Evolutionary conservation across 257 asterid genomes (phyloP).

Genomic region (Echium plantagineum): DNA sequence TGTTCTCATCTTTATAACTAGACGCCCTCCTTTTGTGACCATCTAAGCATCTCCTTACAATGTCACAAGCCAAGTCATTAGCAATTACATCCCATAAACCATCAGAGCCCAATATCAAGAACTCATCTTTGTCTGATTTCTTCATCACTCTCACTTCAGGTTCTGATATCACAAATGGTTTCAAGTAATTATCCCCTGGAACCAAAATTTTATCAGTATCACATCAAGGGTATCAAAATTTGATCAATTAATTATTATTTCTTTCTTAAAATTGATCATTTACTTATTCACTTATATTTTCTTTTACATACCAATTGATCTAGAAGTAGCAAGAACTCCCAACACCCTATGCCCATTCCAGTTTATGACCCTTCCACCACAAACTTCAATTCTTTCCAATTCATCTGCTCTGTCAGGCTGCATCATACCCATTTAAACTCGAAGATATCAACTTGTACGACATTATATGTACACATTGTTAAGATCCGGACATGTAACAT

Average conservation of each 20-base stretch:
- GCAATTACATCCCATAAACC: constrained; percentile 68
- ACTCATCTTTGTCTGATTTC: constrained; percentile 33
- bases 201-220: not conserved
- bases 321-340: constrained; percentile 69
- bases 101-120: constrained; percentile 50
- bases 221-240: not conserved
- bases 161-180: constrained; percentile 47
- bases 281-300: no score
- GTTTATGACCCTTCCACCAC: constrained; percentile 59
- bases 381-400: constrained; percentile 52
- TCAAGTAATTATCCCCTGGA: constrained; percentile 51
- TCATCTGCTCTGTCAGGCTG: constrained; percentile 74
- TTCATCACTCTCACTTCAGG: constrained; percentile 37
- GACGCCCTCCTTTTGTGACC: constrained; percentile 15
- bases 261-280: not conserved
- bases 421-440: not conserved
- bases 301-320: constrained; percentile 47
- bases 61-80: constrained; percentile 44
- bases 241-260: not conserved
- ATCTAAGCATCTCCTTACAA: constrained; percentile 34
- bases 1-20: not conserved
- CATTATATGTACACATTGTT: no score
- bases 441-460: no score
- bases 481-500: no score
- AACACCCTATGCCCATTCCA: constrained; percentile 61